Evolutionary conservation across 345 rosid species (phyloP), one percentile per base, ranked within the genome.

Genomic region (Hibiscus trionum): DNA sequence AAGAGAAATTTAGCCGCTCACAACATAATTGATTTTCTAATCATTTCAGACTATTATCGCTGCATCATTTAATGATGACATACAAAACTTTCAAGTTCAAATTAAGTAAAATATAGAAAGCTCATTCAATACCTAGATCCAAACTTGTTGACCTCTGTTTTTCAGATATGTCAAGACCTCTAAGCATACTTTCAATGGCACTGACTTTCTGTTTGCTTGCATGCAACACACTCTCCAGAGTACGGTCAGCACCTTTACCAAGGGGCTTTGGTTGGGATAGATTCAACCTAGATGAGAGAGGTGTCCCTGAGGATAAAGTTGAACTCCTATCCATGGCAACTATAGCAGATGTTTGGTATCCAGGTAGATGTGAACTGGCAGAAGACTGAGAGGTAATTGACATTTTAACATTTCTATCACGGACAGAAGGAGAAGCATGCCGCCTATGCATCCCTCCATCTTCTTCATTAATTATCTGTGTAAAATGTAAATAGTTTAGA

Each of bases 181-280:
- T 84, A 76, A 95, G 98, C 99, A 95, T 90, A 87, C 97, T 92
- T 80, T 95, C 99, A 74, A 95, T 95, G 70, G 99, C 99, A 84
- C 89, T 84, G 76, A 95, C 99, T 85, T 93, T 95, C 88, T 92
- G 96, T 82, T 95, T 95, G 85, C 99, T 95, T 59, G 99, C 85
- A 65, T 95, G 91, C 84, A 95, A 85, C 71, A 95, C 96, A 78
- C 93, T 95, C 80, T 95, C 99, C 76, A 95, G 84, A 82, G 94
- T 95, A 74, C 97, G 97, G 66, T 91, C 99, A 57, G 86, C 69
- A 76, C 87, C 92, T 85, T 86, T 95, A 72, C 77, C 82, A 72
- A 85, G 78, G 69, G 86, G 78, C 79, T 88, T 95, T 35, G 94
- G 77, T 72, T 89, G 98, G 42, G 98, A 89, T 63, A 87, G 78